These are phyloP conservation scores for Helicostylum pulchrum DNA, from an alignment of 192 early-diverging fungal species.

Conservation along the genomic window DNA sequence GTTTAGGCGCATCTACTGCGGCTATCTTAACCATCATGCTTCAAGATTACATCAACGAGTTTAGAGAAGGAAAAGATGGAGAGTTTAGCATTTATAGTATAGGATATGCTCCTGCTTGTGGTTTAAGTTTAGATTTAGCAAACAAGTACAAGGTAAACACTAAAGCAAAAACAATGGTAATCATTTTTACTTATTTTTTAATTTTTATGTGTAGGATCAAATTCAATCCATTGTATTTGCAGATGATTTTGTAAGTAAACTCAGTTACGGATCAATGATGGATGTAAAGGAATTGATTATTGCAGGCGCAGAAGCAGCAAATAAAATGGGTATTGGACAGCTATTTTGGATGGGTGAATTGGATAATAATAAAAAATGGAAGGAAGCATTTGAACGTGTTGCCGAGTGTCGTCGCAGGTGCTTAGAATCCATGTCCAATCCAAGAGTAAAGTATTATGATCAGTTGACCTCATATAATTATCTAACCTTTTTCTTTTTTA, in stretches of 20 bases:
- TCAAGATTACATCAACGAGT: slow-evolving; percentile 54
- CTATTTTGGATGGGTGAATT: slow-evolving; percentile 40
- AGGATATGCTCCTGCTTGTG: slow-evolving; percentile 52
- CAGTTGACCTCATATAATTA: background rate
- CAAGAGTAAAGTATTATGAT: slow-evolving; percentile 23
- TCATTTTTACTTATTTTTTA: slow-evolving; percentile 1
- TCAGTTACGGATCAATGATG: slow-evolving; percentile 59
- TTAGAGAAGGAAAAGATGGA: slow-evolving; percentile 35
- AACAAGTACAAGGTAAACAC: slow-evolving; percentile 40
- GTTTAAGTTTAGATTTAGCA: slow-evolving; percentile 44
- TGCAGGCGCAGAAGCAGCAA: slow-evolving; percentile 48
- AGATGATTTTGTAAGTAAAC: slow-evolving; percentile 55
- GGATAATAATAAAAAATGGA: slow-evolving; percentile 38
- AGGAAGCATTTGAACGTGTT: slow-evolving; percentile 37
- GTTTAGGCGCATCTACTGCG: slow-evolving; percentile 71
- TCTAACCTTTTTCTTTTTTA: background rate
- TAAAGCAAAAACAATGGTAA: background rate
- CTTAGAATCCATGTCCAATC: slow-evolving; percentile 31
- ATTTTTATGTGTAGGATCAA: slow-evolving; percentile 26
- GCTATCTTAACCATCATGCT: slow-evolving; percentile 76
- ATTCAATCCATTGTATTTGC: slow-evolving; percentile 56
- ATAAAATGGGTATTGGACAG: slow-evolving; percentile 41
- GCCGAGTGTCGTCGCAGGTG: slow-evolving; percentile 36
- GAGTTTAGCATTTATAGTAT: slow-evolving; percentile 46
- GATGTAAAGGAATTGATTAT: slow-evolving; percentile 57